Evolutionary conservation across 208 protist species (phyloP).

Genomic region (Trypanosoma cruzi): DNA sequence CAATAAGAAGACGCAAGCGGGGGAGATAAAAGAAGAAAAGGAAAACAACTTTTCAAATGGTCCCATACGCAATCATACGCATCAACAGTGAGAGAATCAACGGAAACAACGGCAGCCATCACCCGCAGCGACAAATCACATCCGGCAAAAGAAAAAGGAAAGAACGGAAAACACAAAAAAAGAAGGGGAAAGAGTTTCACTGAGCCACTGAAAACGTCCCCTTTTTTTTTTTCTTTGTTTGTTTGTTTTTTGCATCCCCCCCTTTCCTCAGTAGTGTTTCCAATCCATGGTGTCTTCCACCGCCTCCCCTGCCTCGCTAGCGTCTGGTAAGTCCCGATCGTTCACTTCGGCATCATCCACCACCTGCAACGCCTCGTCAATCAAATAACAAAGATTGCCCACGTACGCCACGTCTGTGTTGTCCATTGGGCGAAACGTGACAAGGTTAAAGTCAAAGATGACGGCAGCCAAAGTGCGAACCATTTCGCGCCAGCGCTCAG

Average conservation of each 20-base stretch:
- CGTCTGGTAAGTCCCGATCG: constrained; percentile 56
- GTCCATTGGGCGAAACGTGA: constrained; percentile 86
- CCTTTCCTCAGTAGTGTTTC: constrained; percentile 16
- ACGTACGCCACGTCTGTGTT: constrained; percentile 72
- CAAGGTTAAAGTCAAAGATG: constrained; percentile 81
- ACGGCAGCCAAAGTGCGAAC: constrained; percentile 64
- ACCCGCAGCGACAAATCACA: background rate
- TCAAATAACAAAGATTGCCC: constrained; percentile 59
- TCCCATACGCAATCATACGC: no score
- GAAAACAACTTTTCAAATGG: no score
- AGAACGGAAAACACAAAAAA: background rate
- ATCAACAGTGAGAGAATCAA: background rate
- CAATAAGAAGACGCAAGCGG: background rate
- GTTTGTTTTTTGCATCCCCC: background rate
- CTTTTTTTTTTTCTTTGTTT: background rate
- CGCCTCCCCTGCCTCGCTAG: constrained; percentile 8
- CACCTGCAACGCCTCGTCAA: constrained; percentile 89
- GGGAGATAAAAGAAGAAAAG: background rate
- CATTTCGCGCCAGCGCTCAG: constrained; percentile 68
- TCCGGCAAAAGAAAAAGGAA: background rate
- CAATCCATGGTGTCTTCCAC: constrained; percentile 21
- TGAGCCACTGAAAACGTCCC: background rate
- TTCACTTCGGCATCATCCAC: constrained; percentile 86
- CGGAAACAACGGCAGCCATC: background rate
- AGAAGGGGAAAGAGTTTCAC: background rate